phyloP scores from a whole-genome alignment of 495 filamentous ascomycete species.

The Aspergillus steynii region DNA sequence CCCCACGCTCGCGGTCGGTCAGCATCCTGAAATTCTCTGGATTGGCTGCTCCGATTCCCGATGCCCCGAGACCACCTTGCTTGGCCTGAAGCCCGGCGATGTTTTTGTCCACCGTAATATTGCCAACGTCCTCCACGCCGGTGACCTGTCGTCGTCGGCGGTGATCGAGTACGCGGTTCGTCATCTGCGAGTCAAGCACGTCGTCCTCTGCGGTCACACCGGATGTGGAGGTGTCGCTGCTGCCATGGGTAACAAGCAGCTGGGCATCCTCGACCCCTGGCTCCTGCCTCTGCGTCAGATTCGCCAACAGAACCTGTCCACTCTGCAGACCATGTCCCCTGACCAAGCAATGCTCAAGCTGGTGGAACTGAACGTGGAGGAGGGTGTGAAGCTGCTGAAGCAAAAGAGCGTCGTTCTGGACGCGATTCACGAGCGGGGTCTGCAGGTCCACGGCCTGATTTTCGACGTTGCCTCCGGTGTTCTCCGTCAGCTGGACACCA shows the following conservation, averaged over 20 bases:
- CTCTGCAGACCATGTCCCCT: constrained; percentile 49
- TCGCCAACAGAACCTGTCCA: constrained; percentile 48
- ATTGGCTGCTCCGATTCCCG: constrained; percentile 90
- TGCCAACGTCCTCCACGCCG: constrained; percentile 79
- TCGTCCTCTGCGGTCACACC: constrained; percentile 85
- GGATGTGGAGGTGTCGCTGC: constrained; percentile 76
- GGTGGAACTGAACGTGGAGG: constrained; percentile 68
- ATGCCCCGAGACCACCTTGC: constrained; percentile 82
- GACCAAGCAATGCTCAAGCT: constrained; percentile 53
- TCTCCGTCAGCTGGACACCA: constrained; percentile 56
- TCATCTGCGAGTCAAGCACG: constrained; percentile 74
- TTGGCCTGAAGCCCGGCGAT: constrained; percentile 79
- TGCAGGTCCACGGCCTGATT: constrained; percentile 71
- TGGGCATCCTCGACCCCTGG: constrained; percentile 85
- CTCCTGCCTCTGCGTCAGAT: constrained; percentile 68
- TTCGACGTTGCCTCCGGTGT: constrained; percentile 66
- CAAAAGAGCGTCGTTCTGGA: constrained; percentile 60
- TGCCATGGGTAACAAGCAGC: constrained; percentile 62
- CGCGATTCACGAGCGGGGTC: constrained; percentile 65
- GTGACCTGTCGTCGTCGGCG: constrained; percentile 71
- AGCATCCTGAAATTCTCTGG: constrained; percentile 82
- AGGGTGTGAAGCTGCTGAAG: constrained; percentile 64
- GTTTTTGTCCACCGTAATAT: constrained; percentile 96
- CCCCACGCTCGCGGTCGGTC: constrained; percentile 64
- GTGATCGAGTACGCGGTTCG: constrained; percentile 85